Evolutionary conservation across 2,329 filamentous ascomycete species (phyloP), one percentile per base, ranked within the genome.

Genomic region (Colletotrichum kahawae): DNA sequence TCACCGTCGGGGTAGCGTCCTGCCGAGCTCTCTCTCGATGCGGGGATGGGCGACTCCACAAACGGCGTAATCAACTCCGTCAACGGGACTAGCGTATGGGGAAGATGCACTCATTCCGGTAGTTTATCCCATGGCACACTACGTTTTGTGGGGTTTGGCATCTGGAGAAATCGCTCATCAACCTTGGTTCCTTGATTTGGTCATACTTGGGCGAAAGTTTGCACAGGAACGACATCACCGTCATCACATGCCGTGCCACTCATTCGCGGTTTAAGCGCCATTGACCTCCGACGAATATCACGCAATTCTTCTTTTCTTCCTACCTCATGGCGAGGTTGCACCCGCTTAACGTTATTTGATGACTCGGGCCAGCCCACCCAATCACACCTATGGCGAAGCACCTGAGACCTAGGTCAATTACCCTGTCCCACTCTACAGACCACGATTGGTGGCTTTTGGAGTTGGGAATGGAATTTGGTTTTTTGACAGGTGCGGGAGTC

Each of bases 1-100:
- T 48, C 27, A 27, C 18, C 6, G 48, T 74, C 71, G 71, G 71
- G 71, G 59, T 59, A 70, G 71, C 48, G 66, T 64, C 65, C 14
- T 57, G 56, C 70, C 70, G 65, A 73, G 57, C 18, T 73, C 33
- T 56, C 21, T 57, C 48, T 14, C 18, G 27, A 69, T 57, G 70
- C 57, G 70, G 65, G 65, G 65, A 56, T 43, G 24, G 13, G 4
- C 14, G 56, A 34, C 70, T 60, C 70, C 70, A 73, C 65, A 43
- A 24, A 43, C 57, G 70, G 65, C 31, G 16, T 31, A 69, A 73
- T 69, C 57, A 24, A 16, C 31, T 73, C 70, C 70, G 70, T 38
- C 48, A 33, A 33, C 48, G n/a, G 34, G 38, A 29, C 48, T 33
- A 56, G 65, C 33, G 65, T 36, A 60, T 68, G 70, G 64, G 56